Conservation (phyloP, 2,329 filamentous ascomycete species). For the Aspergillus transmontanensis region DNA sequence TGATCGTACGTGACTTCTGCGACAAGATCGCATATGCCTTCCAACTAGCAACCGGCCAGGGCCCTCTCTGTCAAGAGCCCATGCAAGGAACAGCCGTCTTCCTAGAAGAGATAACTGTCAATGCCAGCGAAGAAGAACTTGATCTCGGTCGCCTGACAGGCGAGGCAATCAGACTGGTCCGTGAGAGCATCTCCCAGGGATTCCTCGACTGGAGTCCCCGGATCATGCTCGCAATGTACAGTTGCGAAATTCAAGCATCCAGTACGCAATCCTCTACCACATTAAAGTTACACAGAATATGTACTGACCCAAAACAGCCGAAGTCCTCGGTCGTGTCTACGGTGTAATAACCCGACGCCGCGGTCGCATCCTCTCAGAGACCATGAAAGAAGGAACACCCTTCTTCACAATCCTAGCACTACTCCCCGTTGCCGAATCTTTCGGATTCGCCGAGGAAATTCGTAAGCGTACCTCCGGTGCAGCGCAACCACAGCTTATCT, state of each 20-base stretch:
- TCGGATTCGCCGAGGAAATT: slow-evolving; percentile 96
- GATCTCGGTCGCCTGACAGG: slow-evolving; percentile 81
- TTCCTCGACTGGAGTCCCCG: slow-evolving; percentile 96
- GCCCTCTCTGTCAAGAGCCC: slow-evolving; percentile 88
- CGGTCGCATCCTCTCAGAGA: slow-evolving; percentile 84
- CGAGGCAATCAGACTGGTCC: slow-evolving; percentile 87
- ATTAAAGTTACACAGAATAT: slow-evolving; percentile 4
- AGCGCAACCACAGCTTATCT: slow-evolving; percentile 89
- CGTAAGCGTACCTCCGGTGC: slow-evolving; percentile 89
- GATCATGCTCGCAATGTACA: slow-evolving; percentile 97
- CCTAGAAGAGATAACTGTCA: slow-evolving; percentile 74
- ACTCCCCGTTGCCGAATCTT: slow-evolving; percentile 90
- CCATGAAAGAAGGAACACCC: slow-evolving; percentile 90
- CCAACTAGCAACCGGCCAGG: slow-evolving; percentile 85
- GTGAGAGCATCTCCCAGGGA: slow-evolving; percentile 77
- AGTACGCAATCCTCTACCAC: slow-evolving; percentile 55
- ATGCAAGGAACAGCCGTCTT: slow-evolving; percentile 91
- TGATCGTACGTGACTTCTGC: slow-evolving; percentile 66
- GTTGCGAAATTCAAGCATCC: slow-evolving; percentile 93
- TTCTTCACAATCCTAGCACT: slow-evolving; percentile 93
- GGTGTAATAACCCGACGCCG: slow-evolving; percentile 94
- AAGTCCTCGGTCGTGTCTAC: slow-evolving; percentile 94
- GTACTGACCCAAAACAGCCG: slow-evolving; percentile 56
- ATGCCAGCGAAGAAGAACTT: slow-evolving; percentile 54
- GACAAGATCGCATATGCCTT: slow-evolving; percentile 95